Conservation (phyloP, 306 rosid species). For the Vigna angularis region DNA sequence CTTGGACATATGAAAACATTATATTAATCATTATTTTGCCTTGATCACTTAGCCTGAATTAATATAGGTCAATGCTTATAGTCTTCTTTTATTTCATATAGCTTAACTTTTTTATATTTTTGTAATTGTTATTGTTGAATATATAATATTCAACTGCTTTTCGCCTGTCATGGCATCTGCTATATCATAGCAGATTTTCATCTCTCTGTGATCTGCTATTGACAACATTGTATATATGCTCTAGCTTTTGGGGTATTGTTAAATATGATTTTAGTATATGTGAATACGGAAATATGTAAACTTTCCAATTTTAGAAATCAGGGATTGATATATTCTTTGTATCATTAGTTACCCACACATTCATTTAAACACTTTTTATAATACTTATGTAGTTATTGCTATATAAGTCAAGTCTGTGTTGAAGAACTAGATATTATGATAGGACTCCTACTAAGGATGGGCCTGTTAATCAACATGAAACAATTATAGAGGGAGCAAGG, state of each 20-base stretch:
- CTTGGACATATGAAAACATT: too few relatives aligned
- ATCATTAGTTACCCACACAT: background rate
- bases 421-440: background rate
- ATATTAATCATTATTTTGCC: background rate
- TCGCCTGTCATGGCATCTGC: background rate
- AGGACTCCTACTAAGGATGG: too few relatives aligned
- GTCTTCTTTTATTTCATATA: background rate
- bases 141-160: background rate
- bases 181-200: background rate
- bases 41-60: too few relatives aligned
- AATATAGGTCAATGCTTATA: background rate
- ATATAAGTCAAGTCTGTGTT: slow-evolving; percentile 1
- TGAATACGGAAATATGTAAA: slow-evolving; percentile 1
- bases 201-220: background rate
- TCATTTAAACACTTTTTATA: background rate
- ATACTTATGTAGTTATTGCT: background rate
- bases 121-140: background rate
- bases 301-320: background rate
- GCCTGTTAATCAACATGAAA: too few relatives aligned
- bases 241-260: background rate
- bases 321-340: background rate
- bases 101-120: too few relatives aligned
- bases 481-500: too few relatives aligned
- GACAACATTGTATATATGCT: background rate
- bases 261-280: background rate